phyloP scores from a whole-genome alignment of 2,329 filamentous ascomycete species.

The Trichoderma sp. region DNA sequence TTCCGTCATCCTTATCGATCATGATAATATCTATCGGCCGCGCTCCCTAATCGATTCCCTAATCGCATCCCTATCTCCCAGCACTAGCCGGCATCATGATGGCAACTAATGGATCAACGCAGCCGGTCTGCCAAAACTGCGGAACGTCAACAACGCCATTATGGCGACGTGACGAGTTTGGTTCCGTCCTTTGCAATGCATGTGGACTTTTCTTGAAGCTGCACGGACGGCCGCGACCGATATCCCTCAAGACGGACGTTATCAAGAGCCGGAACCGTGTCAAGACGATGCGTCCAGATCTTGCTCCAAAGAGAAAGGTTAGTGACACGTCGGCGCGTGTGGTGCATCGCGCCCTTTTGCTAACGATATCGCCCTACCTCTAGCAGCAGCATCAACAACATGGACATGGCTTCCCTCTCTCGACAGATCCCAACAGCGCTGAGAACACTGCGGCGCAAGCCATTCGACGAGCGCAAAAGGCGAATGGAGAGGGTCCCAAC shows the following conservation, averaged over 20 bases:
- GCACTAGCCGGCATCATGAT: constrained; percentile 47
- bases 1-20: constrained; percentile 44
- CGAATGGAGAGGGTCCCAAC: constrained; percentile 73
- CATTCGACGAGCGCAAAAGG: constrained; percentile 66
- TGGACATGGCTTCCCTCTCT: constrained; percentile 43
- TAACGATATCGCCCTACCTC: constrained; percentile 1
- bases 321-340: constrained; percentile 30
- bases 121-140: constrained; percentile 98
- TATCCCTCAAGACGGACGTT: constrained; percentile 97
- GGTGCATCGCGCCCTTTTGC: background rate
- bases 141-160: constrained; percentile 91
- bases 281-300: constrained; percentile 79
- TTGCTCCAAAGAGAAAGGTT: constrained; percentile 83
- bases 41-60: constrained; percentile 32
- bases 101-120: constrained; percentile 64
- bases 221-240: constrained; percentile 88
- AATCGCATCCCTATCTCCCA: constrained; percentile 31
- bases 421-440: constrained; percentile 60
- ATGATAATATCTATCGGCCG: constrained; percentile 37
- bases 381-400: constrained; percentile 43
- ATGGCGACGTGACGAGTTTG: constrained; percentile 96
- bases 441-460: constrained; percentile 56
- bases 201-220: constrained; percentile 97
- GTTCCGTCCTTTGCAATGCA: constrained; percentile 95
- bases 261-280: constrained; percentile 99